These are phyloP conservation scores for Aspergillus candidus DNA, from an alignment of 2,329 filamentous ascomycete species.

Conservation along the genomic window DNA sequence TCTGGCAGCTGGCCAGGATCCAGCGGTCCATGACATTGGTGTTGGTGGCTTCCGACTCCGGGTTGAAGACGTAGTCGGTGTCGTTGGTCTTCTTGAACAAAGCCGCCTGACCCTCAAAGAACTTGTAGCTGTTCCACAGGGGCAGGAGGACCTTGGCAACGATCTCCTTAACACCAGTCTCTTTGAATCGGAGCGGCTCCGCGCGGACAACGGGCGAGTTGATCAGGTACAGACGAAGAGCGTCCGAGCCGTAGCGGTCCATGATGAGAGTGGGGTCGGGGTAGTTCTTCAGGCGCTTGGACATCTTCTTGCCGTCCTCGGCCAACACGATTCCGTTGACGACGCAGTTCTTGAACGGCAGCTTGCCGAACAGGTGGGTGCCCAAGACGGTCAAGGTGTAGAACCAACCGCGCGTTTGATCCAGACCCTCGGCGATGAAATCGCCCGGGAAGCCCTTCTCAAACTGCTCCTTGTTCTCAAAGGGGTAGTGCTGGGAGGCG, in stretches of 20 bases:
- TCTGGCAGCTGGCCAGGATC: conserved; percentile 90
- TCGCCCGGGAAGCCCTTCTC: conserved; percentile 79
- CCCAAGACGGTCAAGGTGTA: conserved; percentile 87
- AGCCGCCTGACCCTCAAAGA: conserved; percentile 83
- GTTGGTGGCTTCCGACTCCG: conserved; percentile 66
- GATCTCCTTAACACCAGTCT: conserved; percentile 87
- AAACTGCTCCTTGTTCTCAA: conserved; percentile 78
- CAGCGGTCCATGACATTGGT: conserved; percentile 93
- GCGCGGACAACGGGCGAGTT: conserved; percentile 93
- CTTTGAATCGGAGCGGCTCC: conserved; percentile 86
- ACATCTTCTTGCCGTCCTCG: conserved; percentile 98
- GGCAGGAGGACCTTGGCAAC: conserved; percentile 86
- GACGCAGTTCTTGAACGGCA: conserved; percentile 93
- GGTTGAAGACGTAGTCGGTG: conserved; percentile 72
- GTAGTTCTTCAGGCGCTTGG: conserved; percentile 93
- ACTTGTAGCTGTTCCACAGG: conserved; percentile 95
- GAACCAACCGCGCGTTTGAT: conserved; percentile 96
- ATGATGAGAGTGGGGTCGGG: conserved; percentile 81
- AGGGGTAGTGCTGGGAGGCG: conserved; percentile 83
- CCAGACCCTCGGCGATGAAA: conserved; percentile 88
- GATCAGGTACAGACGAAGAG: conserved; percentile 89
- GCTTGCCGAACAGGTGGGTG: conserved; percentile 74
- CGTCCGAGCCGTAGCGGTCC: conserved; percentile 83
- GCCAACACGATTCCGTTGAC: conserved; percentile 92
- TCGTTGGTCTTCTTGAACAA: conserved; percentile 80